phyloP scores from a whole-genome alignment of 106 monocot species.

The Acorus gramineus region DNA sequence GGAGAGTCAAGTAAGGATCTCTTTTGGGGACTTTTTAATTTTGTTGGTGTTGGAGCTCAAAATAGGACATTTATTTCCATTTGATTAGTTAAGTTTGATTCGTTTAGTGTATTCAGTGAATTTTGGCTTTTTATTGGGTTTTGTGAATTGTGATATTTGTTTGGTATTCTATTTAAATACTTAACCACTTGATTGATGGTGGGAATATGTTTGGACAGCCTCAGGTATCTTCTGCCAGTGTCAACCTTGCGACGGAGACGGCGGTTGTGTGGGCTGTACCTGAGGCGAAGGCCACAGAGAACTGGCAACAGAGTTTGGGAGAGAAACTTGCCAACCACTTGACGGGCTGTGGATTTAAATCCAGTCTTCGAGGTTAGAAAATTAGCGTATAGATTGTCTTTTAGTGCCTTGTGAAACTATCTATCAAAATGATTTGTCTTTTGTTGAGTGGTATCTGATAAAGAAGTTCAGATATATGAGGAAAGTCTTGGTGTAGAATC shows the following conservation, averaged over 20 bases:
- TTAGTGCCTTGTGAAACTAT: background rate
- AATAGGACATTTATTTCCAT: too few relatives aligned
- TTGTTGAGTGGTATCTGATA: too few relatives aligned
- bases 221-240: constrained; percentile 73
- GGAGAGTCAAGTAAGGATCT: constrained; percentile 60
- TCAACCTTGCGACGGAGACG: constrained; percentile 92
- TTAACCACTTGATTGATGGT: background rate
- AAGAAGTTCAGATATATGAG: too few relatives aligned
- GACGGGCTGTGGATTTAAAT: constrained; percentile 83
- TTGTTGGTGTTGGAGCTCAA: too few relatives aligned
- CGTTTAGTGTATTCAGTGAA: too few relatives aligned
- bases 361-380: constrained; percentile 67
- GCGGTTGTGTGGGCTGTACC: constrained; percentile 71
- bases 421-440: too few relatives aligned
- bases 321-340: constrained; percentile 71
- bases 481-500: too few relatives aligned
- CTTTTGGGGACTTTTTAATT: too few relatives aligned
- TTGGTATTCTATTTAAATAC: background rate
- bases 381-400: background rate
- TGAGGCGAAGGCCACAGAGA: constrained; percentile 34
- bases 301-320: constrained; percentile 80
- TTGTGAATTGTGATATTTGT: too few relatives aligned
- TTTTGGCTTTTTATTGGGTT: too few relatives aligned
- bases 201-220: constrained; percentile 31
- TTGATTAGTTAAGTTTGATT: too few relatives aligned